Evolutionary conservation across 2,329 filamentous ascomycete species (phyloP).

Genomic region (Alternaria brassicae): DNA sequence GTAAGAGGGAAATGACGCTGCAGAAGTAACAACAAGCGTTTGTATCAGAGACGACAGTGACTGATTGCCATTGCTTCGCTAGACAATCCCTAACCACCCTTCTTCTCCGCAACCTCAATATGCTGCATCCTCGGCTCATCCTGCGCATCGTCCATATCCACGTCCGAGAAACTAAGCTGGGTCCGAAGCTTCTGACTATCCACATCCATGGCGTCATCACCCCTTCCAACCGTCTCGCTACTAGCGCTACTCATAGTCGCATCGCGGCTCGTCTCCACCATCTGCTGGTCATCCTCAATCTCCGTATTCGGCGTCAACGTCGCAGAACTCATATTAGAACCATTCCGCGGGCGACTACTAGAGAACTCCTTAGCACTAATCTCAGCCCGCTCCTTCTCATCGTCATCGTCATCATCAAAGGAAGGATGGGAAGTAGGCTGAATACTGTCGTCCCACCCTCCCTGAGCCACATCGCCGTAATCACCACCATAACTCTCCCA

Average conservation of each 20-base stretch:
- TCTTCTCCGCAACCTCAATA: conserved; percentile 36
- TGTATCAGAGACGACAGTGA: too few relatives aligned
- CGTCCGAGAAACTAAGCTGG: conserved; percentile 27
- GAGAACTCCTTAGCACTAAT: conserved; percentile 30
- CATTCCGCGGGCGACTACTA: conserved; percentile 11
- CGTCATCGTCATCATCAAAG: conserved; percentile 16
- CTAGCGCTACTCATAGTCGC: conserved; percentile 28
- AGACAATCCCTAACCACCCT: conserved; percentile 24
- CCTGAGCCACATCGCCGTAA: conserved; percentile 10
- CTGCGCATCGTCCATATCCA: conserved; percentile 32
- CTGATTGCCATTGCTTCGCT: too few relatives aligned
- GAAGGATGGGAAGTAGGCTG: conserved; percentile 11
- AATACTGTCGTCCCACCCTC: conserved; percentile 27
- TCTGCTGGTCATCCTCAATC: conserved; percentile 28
- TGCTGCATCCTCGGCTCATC: conserved; percentile 26
- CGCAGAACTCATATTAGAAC: conserved; percentile 32
- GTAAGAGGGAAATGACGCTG: too few relatives aligned
- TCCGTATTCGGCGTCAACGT: conserved; percentile 49
- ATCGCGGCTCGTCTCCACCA: conserved; percentile 22
- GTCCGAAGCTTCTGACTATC: conserved; percentile 15
- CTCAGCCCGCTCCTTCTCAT: conserved; percentile 28
- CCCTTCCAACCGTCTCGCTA: conserved; percentile 31
- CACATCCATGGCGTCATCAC: conserved; percentile 31
- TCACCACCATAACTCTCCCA: conserved; percentile 25
- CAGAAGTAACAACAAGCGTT: too few relatives aligned